phyloP scores from a whole-genome alignment of 2,329 filamentous ascomycete species.

The Pseudogymnoascus sp. region DNA sequence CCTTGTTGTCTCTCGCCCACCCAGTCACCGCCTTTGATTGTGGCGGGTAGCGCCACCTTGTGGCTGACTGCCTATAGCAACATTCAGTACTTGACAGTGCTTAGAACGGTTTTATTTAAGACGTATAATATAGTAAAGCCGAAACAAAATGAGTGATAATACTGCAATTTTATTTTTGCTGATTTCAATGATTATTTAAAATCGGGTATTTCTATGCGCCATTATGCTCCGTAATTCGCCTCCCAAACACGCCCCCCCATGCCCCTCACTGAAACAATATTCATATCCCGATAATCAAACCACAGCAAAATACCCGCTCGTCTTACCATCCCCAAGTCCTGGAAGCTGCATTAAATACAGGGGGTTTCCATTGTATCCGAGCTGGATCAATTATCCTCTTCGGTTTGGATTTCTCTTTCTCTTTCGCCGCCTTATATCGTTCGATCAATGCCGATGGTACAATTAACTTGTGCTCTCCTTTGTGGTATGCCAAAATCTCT shows the following conservation, averaged over 20 bases:
- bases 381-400: slow-evolving; percentile 69
- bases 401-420: slow-evolving; percentile 73
- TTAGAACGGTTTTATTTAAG: neutral
- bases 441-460: slow-evolving; percentile 75
- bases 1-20: neutral
- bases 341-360: slow-evolving; percentile 81
- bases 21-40: neutral
- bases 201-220: slow-evolving; percentile 1
- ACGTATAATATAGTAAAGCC: neutral
- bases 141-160: neutral
- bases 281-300: neutral
- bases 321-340: slow-evolving; percentile 90
- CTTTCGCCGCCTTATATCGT: slow-evolving; percentile 55
- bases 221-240: slow-evolving; percentile 2
- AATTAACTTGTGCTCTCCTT: slow-evolving; percentile 94
- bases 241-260: neutral
- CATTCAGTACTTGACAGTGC: neutral
- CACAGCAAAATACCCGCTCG: neutral
- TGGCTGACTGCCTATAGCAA: neutral
- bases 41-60: neutral
- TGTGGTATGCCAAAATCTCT: slow-evolving; percentile 92
- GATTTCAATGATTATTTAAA: neutral
- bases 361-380: slow-evolving; percentile 88
- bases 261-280: neutral
- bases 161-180: neutral